Evolutionary conservation across 768 basidiomycete genomes (phyloP), one percentile per base, ranked within the genome.

Genomic region (Neoboletus magnificus): DNA sequence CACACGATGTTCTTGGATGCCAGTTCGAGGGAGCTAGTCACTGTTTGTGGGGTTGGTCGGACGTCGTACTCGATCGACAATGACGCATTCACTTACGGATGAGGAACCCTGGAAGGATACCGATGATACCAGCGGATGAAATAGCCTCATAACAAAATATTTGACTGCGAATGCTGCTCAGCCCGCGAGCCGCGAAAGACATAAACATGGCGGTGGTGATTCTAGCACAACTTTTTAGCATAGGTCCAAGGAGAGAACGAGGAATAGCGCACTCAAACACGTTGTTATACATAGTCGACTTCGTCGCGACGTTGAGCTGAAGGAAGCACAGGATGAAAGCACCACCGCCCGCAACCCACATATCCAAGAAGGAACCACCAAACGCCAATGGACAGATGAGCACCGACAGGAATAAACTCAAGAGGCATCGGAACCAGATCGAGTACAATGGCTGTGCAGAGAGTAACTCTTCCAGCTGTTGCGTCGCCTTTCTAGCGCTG

Each of bases 91-190:
- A 74, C 86, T 55, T 67, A 90, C 90, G 69, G 56, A 92, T 89
- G 48, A 91, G 79, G 71, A 87, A 94, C 1, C 91, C 93, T n/a
- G 93, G 93, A 43, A 95, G 79, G 57, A 96, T 93, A 36, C 90
- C 85, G 32, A 95, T 89, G 52, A 95, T 90, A 25, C 85, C 86
- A 48, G 91, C 80, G 9, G 91, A 93, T 1, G 93, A 93, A 55
- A 96, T 88, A 4, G 94, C 89, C 3, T 91, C 87, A 67, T 95
- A 97, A 68, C 93, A 97, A 72, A 97, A 96, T 48, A 89, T 79
- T 47, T 85, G 80, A 48, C 78, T 81, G 18, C 80, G 80, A 55
- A 93, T 91, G 59, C 86, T 88, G 57, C 91, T 88, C 33, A 97
- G 73, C 10, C 86, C 93, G 43, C 93, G 86, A 39, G 93, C 87